Conservation (phyloP, 805 yeast species). For the Metschnikowia orientalis region DNA sequence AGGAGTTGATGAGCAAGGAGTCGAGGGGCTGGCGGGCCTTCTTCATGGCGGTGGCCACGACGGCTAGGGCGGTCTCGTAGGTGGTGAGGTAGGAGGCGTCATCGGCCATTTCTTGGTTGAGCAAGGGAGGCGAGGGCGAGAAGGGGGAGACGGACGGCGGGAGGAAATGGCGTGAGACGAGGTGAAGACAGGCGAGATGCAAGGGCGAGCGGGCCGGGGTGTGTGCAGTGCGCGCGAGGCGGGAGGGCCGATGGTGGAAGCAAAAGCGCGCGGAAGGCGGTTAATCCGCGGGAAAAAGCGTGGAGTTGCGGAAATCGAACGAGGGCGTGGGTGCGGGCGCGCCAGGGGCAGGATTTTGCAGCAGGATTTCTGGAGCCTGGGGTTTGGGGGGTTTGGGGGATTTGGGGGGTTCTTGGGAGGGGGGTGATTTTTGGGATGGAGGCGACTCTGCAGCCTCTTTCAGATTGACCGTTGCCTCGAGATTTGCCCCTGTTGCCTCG, state of each 20-base stretch:
- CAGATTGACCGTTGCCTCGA: no score
- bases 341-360: background rate
- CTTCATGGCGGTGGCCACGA: slow-evolving; percentile 82
- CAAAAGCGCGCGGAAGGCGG: slow-evolving; percentile 11
- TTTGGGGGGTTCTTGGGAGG: no score
- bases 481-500: no score
- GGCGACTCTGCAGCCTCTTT: no score
- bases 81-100: slow-evolving; percentile 57
- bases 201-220: background rate
- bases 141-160: background rate
- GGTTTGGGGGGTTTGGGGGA: no score
- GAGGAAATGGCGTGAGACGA: background rate
- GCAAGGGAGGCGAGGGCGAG: background rate
- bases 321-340: slow-evolving; percentile 1
- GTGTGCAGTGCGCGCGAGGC: slow-evolving; percentile 2
- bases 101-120: slow-evolving; percentile 10
- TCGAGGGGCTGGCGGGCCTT: slow-evolving; percentile 64
- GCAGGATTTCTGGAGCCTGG: no score
- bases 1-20: slow-evolving; percentile 56
- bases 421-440: no score
- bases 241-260: background rate
- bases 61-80: slow-evolving; percentile 78
- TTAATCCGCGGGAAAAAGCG: slow-evolving; percentile 9
- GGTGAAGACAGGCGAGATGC: background rate
- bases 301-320: slow-evolving; percentile 11